These are phyloP conservation scores for Crucihimalaya himalaica DNA, from an alignment of 345 rosid species.

Conservation along the genomic window DNA sequence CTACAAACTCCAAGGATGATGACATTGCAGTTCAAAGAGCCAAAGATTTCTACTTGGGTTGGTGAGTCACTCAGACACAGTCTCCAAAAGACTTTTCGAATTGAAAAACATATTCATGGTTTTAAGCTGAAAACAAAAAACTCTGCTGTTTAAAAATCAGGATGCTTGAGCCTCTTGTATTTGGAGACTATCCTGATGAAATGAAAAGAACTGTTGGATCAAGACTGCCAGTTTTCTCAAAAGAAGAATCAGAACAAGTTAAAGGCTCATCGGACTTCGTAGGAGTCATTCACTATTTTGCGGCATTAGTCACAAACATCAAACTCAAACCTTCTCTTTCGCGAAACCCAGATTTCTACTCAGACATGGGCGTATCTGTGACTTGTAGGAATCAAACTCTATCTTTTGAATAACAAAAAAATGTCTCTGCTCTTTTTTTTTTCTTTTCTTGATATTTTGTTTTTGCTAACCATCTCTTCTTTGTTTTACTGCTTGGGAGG, in stretches of 20 bases:
- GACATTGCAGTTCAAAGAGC: background rate
- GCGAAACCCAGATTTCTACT: background rate
- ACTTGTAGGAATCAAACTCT: background rate
- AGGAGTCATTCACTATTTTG: background rate
- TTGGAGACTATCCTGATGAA: background rate
- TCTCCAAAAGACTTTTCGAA: background rate
- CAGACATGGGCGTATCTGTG: background rate
- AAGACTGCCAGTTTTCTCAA: background rate
- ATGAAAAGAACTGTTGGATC: background rate
- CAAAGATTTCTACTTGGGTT: background rate
- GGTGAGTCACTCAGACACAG: background rate
- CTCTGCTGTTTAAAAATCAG: background rate
- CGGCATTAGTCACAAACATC: background rate
- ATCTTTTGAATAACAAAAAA: background rate
- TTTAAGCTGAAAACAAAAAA: background rate
- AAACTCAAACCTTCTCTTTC: background rate
- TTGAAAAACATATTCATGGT: background rate
- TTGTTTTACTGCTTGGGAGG: background rate
- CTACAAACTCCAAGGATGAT: background rate
- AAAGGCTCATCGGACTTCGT: background rate
- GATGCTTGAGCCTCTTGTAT: background rate
- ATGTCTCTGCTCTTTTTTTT: background rate
- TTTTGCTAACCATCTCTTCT: background rate
- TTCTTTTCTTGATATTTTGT: background rate
- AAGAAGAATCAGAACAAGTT: background rate